Evolutionary conservation across 768 basidiomycete genomes (phyloP), one percentile per base, ranked within the genome.

Genomic region (Clavaria fumosa): DNA sequence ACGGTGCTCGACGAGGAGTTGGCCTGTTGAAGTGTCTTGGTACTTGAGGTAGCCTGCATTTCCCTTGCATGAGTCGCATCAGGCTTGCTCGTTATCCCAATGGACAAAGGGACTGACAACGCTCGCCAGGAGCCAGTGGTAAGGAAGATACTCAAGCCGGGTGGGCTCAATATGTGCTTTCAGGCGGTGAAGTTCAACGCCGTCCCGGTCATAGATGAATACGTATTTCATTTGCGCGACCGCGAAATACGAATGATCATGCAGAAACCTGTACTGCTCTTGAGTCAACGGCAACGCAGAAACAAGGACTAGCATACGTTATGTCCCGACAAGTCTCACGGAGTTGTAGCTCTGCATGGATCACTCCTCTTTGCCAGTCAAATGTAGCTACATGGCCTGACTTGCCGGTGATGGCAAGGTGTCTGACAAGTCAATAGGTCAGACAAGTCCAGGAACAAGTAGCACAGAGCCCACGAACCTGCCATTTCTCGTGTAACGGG

Each of bases 201-300:
- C 93, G 46, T 88, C 73, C 22, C 78, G 71, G 57, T 97, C 95
- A 45, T 99, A 97, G 31, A 99, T 88, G 57, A 84, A 99, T 12
- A 82, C 84, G 52, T 93, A 85, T 65, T 89, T 83, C 57, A 86
- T 84, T 58, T 99, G 93, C 0, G 93, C 93, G 6, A 95, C 90
- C 2, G 93, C 93, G 50, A 81, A 89, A 56, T 79, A 84, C 0
- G 83, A 79, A 36, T 95, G 85, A 45, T 93, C 85, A 51, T 96
- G 91, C 5, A 99, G 59, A 51, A 89, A 96, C 12, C 83, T 90
- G 38, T 22, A 22, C 12, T 14, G 9, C 28, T 23, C 30, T 26
- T 11, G 18, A 17, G 5, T 36, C 5, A 39, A 35, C 31, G 19
- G 37, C 11, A 30, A 17, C 21, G 4, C 4, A 35, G 33, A n/a